Percentiles rank a stretch among this genome's conserved stretches.
Conservation (phyloP, 768 basidiomycete species). For the Boletus reticuloceps region DNA sequence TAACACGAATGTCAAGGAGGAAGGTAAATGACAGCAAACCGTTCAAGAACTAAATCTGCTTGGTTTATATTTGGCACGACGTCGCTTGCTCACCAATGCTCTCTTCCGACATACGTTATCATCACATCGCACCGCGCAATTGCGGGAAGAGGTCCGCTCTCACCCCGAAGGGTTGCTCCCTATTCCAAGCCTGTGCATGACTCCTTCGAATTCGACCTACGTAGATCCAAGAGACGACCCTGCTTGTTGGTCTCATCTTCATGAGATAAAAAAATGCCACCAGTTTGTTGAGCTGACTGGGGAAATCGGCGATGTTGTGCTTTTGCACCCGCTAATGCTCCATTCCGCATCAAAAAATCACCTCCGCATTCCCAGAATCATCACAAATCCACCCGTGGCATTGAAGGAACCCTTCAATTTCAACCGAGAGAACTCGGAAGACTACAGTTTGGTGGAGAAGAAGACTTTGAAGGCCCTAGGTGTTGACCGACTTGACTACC, state of each 20-base stretch:
- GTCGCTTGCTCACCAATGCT: too few relatives aligned
- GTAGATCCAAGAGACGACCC: not conserved
- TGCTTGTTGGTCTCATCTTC: too few relatives aligned
- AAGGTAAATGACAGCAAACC: too few relatives aligned
- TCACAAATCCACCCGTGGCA: slow-evolving; percentile 63
- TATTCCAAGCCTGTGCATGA: not conserved
- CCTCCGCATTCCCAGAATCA: slow-evolving; percentile 53
- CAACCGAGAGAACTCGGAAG: slow-evolving; percentile 5
- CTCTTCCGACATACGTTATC: too few relatives aligned
- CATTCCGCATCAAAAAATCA: slow-evolving; percentile 63
- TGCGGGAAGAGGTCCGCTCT: too few relatives aligned
- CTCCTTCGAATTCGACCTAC: slow-evolving; percentile 5
- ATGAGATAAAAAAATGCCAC: too few relatives aligned
- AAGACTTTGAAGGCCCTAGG: slow-evolving; percentile 1
- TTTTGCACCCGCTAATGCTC: slow-evolving; percentile 58
- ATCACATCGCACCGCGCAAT: too few relatives aligned
- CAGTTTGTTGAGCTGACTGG: not conserved
- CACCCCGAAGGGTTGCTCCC: slow-evolving; percentile 3
- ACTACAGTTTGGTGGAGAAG: slow-evolving; percentile 3
- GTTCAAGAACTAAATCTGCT: too few relatives aligned
- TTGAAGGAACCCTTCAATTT: slow-evolving; percentile 53
- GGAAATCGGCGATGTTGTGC: slow-evolving; percentile 7
- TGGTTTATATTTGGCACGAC: too few relatives aligned
- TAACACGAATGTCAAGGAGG: too few relatives aligned
- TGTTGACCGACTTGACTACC: slow-evolving; percentile 7